phyloP scores from a whole-genome alignment of 2,329 filamentous ascomycete genomes.

The Xylaria sp. region DNA sequence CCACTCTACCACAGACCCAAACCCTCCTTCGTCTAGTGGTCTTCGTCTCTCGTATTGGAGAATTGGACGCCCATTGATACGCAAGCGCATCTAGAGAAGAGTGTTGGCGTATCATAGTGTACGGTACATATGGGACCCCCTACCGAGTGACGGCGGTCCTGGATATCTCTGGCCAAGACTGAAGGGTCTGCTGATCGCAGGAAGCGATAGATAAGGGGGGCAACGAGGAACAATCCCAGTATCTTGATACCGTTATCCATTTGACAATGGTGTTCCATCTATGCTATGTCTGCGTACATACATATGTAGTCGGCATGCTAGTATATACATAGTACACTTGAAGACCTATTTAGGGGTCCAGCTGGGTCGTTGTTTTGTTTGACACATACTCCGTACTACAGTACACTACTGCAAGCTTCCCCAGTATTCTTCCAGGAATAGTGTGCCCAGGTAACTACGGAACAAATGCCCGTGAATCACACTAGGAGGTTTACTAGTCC shows the following conservation, averaged over 20 bases:
- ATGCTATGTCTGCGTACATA: neutral
- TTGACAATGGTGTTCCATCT: neutral
- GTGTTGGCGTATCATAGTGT: slow-evolving; percentile 4
- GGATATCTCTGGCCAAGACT: slow-evolving; percentile 17
- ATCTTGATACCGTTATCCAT: slow-evolving; percentile 5
- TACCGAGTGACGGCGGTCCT: neutral
- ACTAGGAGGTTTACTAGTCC: neutral
- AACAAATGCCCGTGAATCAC: slow-evolving; percentile 9
- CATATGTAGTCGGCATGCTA: neutral
- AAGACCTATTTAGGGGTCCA: slow-evolving; percentile 25
- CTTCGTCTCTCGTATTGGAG: slow-evolving; percentile 18
- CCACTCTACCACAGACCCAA: slow-evolving; percentile 5
- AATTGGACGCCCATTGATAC: slow-evolving; percentile 15
- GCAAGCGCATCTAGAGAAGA: neutral
- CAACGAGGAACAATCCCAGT: slow-evolving; percentile 6
- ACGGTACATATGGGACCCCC: neutral
- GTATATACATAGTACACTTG: neutral
- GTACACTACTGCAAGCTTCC: slow-evolving; percentile 26
- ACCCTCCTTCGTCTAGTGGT: slow-evolving; percentile 9
- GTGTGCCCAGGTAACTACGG: neutral
- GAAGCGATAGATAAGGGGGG: slow-evolving; percentile 27
- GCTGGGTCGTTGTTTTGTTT: slow-evolving; percentile 9
- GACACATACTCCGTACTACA: neutral
- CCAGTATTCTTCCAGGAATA: slow-evolving; percentile 16
- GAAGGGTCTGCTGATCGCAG: slow-evolving; percentile 18